Evolutionary conservation across 1,284 basidiomycete genomes (phyloP).

Genomic region (Leucoagaricus sp.): DNA sequence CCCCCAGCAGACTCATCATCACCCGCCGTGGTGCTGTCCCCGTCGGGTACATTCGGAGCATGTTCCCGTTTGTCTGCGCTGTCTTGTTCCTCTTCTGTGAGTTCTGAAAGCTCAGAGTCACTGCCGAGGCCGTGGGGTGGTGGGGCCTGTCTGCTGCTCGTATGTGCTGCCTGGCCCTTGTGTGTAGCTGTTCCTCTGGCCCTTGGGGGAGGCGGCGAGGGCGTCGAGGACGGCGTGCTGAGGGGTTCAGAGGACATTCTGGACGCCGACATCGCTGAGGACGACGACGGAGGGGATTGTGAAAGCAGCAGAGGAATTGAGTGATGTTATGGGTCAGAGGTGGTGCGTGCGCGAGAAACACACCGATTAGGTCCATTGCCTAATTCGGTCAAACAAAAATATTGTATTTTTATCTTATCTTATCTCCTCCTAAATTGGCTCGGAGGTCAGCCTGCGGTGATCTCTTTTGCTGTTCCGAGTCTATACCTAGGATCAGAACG

Average conservation of each 20-base stretch:
- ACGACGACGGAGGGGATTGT: slow-evolving; percentile 29
- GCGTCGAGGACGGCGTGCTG: slow-evolving; percentile 61
- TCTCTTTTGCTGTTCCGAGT: too few relatives aligned
- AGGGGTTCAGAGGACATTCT: slow-evolving; percentile 62
- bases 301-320: slow-evolving; percentile 12
- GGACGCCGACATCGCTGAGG: slow-evolving; percentile 51
- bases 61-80: slow-evolving; percentile 12
- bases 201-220: slow-evolving; percentile 29
- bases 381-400: slow-evolving; percentile 24
- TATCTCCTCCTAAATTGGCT: slow-evolving; percentile 27
- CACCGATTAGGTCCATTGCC: slow-evolving; percentile 27
- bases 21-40: slow-evolving; percentile 3
- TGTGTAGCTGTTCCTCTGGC: slow-evolving; percentile 24
- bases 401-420: slow-evolving; percentile 34
- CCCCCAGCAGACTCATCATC: slow-evolving; percentile 9
- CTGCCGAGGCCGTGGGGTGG: slow-evolving; percentile 50
- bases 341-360: slow-evolving; percentile 48
- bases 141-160: slow-evolving; percentile 25
- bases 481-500: too few relatives aligned
- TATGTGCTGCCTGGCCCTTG: slow-evolving; percentile 21
- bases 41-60: neutral
- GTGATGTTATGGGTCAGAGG: slow-evolving; percentile 33
- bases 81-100: slow-evolving; percentile 78
- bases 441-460: neutral
- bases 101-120: slow-evolving; percentile 77